Base-by-base conservation (phyloP, 371 early-diverging fungal genomes). In the Quaeritorhiza haematococci region DNA sequence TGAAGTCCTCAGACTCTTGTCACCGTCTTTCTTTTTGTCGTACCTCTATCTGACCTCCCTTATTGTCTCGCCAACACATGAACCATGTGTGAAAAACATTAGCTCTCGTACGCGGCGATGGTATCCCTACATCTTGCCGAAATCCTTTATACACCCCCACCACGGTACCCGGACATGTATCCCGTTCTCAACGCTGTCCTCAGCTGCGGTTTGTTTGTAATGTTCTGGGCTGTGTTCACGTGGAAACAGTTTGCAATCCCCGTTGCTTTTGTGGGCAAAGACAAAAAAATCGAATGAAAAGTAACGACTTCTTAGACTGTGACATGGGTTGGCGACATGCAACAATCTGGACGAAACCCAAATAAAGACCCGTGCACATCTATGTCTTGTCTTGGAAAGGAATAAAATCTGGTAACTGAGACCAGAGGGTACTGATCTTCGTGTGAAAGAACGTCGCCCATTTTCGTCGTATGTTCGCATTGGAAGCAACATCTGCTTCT, bases 101-200 rank as follows among this genome's bases (percentile, higher is more conserved):
- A 80, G 87, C 63, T 62, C 29, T 57, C 73, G 24, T 76, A 84
- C 53, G 38, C 73, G 3, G 61, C 63, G 5, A 84, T 91, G 58
- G 42, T 69, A 0, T 48, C 67, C 3, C 68, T 89, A 64, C 91
- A 91, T 67, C 10, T 76, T 2, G 61, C 73, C 17, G 88, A 91
- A 47, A 55, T 58, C 3, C 51, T 68, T 1, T 38, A 89, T 4
- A 19, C 19, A 6, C 68, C 81, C 0, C 93, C 94, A 10, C 59
- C 68, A 5, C 68, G 76, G 33, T 77, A 84, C 55, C 96, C 96
- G 0, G 90, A 96, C 58, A 26, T 92, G 3, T 91, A 80, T 53
- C 76, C 84, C 0, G 89, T 96, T 2, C 45, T 84, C 23, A 96
- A 94, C 67, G 84, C 84, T 8, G 48, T 86, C 0, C 65, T 87